These are phyloP conservation scores for Leccinum rimulosum DNA, from an alignment of 768 basidiomycete genomes.

Conservation along the genomic window DNA sequence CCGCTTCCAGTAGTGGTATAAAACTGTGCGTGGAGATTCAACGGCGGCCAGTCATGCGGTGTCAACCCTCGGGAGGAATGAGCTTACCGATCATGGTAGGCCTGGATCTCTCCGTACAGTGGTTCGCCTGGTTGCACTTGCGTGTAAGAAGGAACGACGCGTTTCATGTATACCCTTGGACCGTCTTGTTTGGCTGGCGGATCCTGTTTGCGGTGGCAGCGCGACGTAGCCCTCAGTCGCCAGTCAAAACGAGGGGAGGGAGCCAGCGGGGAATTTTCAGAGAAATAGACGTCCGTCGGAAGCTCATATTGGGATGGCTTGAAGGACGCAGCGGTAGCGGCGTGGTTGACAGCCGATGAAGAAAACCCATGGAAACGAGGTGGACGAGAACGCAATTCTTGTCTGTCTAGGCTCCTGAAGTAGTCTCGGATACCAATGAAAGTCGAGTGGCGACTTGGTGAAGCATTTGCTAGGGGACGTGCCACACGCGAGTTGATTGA, in stretches of 20 bases:
- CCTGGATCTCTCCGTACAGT: slow-evolving; percentile 48
- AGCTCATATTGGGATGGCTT: slow-evolving; percentile 21
- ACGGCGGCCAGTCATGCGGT: background rate
- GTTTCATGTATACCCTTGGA: slow-evolving; percentile 32
- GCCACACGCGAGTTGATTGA: background rate
- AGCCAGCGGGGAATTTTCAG: slow-evolving; percentile 27
- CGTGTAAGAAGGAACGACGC: slow-evolving; percentile 37
- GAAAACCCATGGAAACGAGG: slow-evolving; percentile 12
- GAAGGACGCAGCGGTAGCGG: slow-evolving; percentile 9
- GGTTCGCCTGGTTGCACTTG: slow-evolving; percentile 37
- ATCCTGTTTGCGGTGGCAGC: slow-evolving; percentile 23
- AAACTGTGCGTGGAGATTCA: slow-evolving; percentile 38
- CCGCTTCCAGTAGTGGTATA: slow-evolving; percentile 45
- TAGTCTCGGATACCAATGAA: slow-evolving; percentile 34
- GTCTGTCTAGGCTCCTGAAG: slow-evolving; percentile 22
- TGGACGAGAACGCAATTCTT: background rate
- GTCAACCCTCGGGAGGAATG: background rate
- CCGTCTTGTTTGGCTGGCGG: slow-evolving; percentile 9
- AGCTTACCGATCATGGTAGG: slow-evolving; percentile 54
- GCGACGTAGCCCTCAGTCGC: slow-evolving; percentile 53
- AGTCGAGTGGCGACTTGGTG: slow-evolving; percentile 13
- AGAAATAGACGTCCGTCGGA: slow-evolving; percentile 29
- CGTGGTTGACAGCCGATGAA: slow-evolving; percentile 7
- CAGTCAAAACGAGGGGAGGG: slow-evolving; percentile 53
- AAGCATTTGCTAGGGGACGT: slow-evolving; percentile 7